Base-by-base conservation (phyloP, 2,329 filamentous ascomycete genomes). In the Rhexocercosporidium sp. region DNA sequence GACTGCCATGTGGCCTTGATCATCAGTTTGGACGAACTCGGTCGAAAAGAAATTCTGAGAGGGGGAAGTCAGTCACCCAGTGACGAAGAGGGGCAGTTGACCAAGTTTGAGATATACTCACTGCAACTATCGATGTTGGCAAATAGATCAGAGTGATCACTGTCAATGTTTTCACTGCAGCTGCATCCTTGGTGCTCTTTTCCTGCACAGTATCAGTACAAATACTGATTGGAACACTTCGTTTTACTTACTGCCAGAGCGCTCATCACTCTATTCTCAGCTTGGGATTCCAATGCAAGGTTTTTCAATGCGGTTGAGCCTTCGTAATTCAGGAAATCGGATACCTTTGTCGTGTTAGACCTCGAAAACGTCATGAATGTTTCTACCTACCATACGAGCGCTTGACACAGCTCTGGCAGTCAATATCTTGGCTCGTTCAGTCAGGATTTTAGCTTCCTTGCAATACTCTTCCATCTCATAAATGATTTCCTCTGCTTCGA, bases 121-220 rank as follows among this genome's bases (percentile, higher is more conserved):
- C 71, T 3, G 72, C 71, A 39, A 74, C 72, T 31, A 74, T 72
- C 3, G 72, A 71, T 3, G 63, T 69, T 1, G 72, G 72, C 1
- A 74, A 59, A 51, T 73, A 74, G 16, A 74, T 60, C 7, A 74
- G 61, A 7, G 71, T 73, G 14, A 74, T 73, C 5, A 74, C 59
- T 2, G 72, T 74, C 20, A 74, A 46, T 20, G 72, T 73, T 29
- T 74, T 74, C n/a, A 74, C 69, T 8, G 70, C 71, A 18, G 72
- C 71, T 12, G 72, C 70, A 60, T 74, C 71, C 63, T 72, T 69
- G 1, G 70, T 71, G 25, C 68, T 72, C 66, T 60, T 63, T 39
- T 70, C 64, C 72, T 74, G 29, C 2, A 11, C 16, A 7, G 3
- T 22, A 16, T 69, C 46, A 66, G n/a, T n/a, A n/a, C n/a, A n/a